Evolutionary conservation across 192 early-diverging fungal genomes (phyloP).

Genomic region (Backusella morwellensis): DNA sequence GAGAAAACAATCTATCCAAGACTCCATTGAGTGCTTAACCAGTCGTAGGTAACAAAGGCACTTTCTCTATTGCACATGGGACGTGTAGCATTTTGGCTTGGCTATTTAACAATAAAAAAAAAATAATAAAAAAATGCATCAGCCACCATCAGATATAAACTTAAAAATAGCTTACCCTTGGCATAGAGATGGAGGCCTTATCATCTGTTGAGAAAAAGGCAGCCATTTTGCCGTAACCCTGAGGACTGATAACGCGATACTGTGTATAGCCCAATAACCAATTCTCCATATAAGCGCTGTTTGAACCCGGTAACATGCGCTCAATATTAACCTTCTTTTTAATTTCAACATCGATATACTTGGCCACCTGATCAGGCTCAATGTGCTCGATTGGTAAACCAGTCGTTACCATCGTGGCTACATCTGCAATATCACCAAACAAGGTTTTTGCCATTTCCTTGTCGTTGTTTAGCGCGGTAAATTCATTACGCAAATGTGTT

Average conservation of each 20-base stretch:
- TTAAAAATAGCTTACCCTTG: constrained; percentile 22
- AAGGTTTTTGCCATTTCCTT: constrained; percentile 4
- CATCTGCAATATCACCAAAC: constrained; percentile 4
- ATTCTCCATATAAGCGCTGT: constrained; percentile 44
- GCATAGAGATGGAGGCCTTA: constrained; percentile 27
- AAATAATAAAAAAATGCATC: not conserved
- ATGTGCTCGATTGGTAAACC: constrained; percentile 43
- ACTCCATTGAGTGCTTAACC: constrained; percentile 36
- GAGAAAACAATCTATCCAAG: constrained; percentile 27
- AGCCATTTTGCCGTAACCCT: constrained; percentile 44
- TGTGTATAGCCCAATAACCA: constrained; percentile 42
- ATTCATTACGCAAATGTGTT: constrained; percentile 33
- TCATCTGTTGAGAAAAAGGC: constrained; percentile 39
- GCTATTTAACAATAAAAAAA: not conserved
- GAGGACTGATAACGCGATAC: constrained; percentile 40
- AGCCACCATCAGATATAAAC: not conserved
- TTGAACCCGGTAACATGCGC: constrained; percentile 29
- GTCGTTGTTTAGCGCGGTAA: constrained; percentile 30
- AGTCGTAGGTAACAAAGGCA: constrained; percentile 20
- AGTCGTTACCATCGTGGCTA: constrained; percentile 26
- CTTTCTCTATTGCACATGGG: constrained; percentile 24
- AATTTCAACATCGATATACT: constrained; percentile 38
- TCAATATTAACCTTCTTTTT: constrained; percentile 20
- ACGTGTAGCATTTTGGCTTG: not conserved
- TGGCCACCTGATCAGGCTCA: constrained; percentile 37